These are phyloP conservation scores for Ophiostoma sp. DNA, from an alignment of 2,329 filamentous ascomycete genomes.

Conservation along the genomic window DNA sequence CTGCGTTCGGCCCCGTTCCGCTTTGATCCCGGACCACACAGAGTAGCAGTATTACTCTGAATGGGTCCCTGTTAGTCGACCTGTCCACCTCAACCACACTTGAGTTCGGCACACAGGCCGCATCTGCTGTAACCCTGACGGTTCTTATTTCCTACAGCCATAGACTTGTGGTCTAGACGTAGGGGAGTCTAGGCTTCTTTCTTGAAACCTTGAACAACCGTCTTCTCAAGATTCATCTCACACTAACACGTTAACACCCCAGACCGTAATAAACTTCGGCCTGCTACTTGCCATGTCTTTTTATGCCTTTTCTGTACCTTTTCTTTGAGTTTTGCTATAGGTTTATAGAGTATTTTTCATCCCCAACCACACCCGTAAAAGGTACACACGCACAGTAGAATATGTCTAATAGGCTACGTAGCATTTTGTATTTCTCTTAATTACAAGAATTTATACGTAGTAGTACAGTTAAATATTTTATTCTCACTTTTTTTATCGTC, in stretches of 20 bases:
- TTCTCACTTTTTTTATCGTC: neutral
- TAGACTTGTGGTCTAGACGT: neutral
- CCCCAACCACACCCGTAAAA: neutral
- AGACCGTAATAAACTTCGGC: neutral
- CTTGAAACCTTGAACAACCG: neutral
- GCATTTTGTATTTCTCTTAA: neutral
- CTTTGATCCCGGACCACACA: neutral
- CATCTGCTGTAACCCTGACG: neutral
- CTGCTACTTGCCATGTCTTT: neutral
- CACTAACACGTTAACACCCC: neutral
- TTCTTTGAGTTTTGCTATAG: neutral
- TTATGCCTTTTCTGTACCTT: neutral
- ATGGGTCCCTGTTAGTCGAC: neutral
- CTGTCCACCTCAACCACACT: conserved; percentile 26
- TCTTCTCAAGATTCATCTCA: neutral
- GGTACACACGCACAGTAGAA: neutral
- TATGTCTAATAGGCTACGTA: neutral
- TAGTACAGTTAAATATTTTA: neutral
- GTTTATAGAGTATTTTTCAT: neutral
- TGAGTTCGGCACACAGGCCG: conserved; percentile 4
- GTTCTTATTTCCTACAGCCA: neutral
- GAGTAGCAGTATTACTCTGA: neutral
- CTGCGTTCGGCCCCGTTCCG: conserved; percentile 10
- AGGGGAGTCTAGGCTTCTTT: neutral
- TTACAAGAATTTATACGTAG: neutral